Evolutionary conservation across 139 green algal species (phyloP).

Genomic region (Closterium sp.): DNA sequence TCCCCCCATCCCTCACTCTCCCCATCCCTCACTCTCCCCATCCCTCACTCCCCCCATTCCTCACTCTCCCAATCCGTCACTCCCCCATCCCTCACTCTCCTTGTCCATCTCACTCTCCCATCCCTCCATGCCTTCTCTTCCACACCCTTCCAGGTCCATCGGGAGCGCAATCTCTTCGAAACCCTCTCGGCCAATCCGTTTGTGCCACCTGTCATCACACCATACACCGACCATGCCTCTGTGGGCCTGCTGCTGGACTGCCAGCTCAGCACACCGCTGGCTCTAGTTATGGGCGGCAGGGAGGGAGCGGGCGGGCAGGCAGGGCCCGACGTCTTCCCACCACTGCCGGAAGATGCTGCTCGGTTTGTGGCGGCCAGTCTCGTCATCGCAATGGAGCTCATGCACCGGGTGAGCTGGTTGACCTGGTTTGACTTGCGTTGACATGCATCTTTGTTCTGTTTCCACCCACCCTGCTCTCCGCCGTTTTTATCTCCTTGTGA

Average conservation of each 20-base stretch:
- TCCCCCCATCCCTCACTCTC: too few species aligned
- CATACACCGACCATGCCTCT: slow-evolving; percentile 12
- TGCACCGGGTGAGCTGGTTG: slow-evolving; percentile 16
- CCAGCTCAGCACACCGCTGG: slow-evolving; percentile 6
- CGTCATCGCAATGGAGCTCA: slow-evolving; percentile 35
- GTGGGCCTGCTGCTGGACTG: slow-evolving; percentile 16
- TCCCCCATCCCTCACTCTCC: too few species aligned
- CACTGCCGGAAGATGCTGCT: not conserved
- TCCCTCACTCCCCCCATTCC: slow-evolving; percentile 60
- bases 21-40: too few species aligned
- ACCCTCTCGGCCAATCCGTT: slow-evolving; percentile 1
- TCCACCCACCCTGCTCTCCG: too few species aligned
- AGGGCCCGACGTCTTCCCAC: not conserved
- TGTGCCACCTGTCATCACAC: slow-evolving; percentile 19
- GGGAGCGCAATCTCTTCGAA: not conserved
- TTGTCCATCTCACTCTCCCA: too few species aligned
- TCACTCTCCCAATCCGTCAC: too few species aligned
- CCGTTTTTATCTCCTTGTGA: too few species aligned
- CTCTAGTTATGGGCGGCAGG: too few species aligned
- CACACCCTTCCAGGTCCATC: not conserved
- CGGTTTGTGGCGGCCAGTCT: slow-evolving; percentile 23
- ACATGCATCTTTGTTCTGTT: not conserved
- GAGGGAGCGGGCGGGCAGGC: too few species aligned
- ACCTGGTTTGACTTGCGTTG: not conserved
- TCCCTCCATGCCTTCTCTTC: too few species aligned